These are phyloP conservation scores for Cicer chorassanicum DNA, from an alignment of 306 rosid species.

Conservation along the genomic window DNA sequence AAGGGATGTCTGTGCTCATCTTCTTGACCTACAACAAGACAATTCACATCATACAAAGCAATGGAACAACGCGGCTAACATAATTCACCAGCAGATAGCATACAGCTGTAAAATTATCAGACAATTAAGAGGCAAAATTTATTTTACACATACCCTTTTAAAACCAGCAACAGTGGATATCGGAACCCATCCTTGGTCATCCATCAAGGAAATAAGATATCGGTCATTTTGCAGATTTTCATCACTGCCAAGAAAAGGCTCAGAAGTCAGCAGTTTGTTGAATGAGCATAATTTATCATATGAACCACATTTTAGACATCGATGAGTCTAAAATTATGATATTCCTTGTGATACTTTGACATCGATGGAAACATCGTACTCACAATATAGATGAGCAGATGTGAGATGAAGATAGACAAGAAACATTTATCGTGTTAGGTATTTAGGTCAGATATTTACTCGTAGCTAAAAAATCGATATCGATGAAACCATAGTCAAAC, in stretches of 20 bases:
- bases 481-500: slow-evolving; percentile 21
- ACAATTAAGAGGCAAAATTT: slow-evolving; percentile 35
- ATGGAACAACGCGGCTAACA: slow-evolving; percentile 29
- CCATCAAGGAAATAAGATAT: slow-evolving; percentile 84
- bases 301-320: slow-evolving; percentile 22
- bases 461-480: slow-evolving; percentile 1
- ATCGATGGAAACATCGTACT: slow-evolving; percentile 27
- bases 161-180: slow-evolving; percentile 74
- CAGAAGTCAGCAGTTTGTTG: slow-evolving; percentile 52
- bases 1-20: slow-evolving; percentile 78
- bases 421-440: slow-evolving; percentile 14
- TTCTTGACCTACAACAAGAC: slow-evolving; percentile 58
- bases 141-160: slow-evolving; percentile 72
- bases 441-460: neutral
- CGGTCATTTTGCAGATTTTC: slow-evolving; percentile 84
- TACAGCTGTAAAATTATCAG: neutral
- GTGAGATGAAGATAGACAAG: slow-evolving; percentile 32
- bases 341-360: neutral
- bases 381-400: slow-evolving; percentile 5
- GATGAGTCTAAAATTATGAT: neutral
- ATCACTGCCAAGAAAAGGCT: slow-evolving; percentile 76
- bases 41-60: slow-evolving; percentile 7
- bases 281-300: slow-evolving; percentile 19
- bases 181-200: slow-evolving; percentile 93
- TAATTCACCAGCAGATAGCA: slow-evolving; percentile 31